Percentiles rank a stretch among this genome's conserved stretches.
Conservation (phyloP, 139 green algal species). For the Picochlorum sp. region DNA sequence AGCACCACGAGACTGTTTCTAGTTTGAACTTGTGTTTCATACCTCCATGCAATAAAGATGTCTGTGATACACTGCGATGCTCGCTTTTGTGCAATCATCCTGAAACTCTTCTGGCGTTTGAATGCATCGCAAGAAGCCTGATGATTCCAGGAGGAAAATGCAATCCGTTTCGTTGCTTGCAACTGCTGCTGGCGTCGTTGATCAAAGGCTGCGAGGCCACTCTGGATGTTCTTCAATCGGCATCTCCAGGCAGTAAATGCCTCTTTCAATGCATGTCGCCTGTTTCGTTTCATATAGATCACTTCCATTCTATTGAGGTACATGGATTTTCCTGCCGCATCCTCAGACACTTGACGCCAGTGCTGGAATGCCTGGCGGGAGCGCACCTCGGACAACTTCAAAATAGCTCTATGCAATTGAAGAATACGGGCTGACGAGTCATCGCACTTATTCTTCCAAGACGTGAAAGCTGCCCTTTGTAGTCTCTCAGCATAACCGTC, state of each 20-base stretch:
- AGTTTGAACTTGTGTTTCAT: slow-evolving; percentile 6
- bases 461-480: neutral
- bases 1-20: slow-evolving; percentile 3
- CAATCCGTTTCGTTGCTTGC: too few relatives aligned
- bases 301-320: neutral
- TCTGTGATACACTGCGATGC: neutral
- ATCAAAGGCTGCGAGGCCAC: too few relatives aligned
- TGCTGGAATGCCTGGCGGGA: neutral
- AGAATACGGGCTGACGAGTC: neutral
- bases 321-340: neutral
- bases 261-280: neutral
- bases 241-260: too few relatives aligned
- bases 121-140: too few relatives aligned
- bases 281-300: neutral
- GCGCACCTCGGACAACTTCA: neutral
- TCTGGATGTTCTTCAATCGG: too few relatives aligned
- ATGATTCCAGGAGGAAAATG: too few relatives aligned
- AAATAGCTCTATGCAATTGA: neutral
- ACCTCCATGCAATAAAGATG: slow-evolving; percentile 10
- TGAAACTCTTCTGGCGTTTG: slow-evolving; percentile 1
- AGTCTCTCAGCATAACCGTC: neutral
- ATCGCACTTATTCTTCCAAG: neutral
- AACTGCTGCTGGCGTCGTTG: too few relatives aligned
- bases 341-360: neutral
- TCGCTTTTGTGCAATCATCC: slow-evolving; percentile 1